These are phyloP conservation scores for Botrytis byssoidea DNA, from an alignment of 2,329 filamentous ascomycete genomes.

Conservation along the genomic window DNA sequence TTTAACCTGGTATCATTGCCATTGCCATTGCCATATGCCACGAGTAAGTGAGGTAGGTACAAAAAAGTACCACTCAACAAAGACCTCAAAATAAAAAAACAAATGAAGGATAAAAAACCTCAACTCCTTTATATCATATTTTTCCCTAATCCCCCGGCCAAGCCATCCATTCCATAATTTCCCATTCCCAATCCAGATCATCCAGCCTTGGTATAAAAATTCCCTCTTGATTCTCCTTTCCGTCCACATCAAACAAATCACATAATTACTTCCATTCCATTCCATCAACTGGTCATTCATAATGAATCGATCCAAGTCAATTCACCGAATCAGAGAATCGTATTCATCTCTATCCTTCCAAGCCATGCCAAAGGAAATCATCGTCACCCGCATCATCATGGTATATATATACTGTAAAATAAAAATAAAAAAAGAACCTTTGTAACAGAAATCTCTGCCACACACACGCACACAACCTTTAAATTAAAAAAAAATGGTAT, in stretches of 20 bases:
- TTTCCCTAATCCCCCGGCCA: background rate
- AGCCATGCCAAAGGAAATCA: background rate
- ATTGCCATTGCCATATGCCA: background rate
- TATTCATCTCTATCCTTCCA: background rate
- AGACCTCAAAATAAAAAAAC: background rate
- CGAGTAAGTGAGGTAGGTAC: background rate
- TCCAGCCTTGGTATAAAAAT: constrained; percentile 5
- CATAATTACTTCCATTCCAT: background rate
- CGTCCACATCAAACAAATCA: background rate
- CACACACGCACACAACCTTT: background rate
- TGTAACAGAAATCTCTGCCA: background rate
- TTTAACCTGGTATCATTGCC: background rate
- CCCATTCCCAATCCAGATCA: background rate
- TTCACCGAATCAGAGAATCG: background rate
- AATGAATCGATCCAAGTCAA: background rate
- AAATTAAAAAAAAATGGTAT: background rate
- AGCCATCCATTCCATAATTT: background rate
- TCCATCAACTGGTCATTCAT: background rate
- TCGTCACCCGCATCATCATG: background rate
- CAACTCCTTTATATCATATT: background rate
- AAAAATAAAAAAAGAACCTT: background rate
- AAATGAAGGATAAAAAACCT: background rate
- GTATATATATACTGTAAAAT: background rate
- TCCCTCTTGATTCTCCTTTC: background rate
- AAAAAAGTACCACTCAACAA: background rate